Conservation (phyloP, 179 eudicot genomes). For the Silene noctiflora region DNA sequence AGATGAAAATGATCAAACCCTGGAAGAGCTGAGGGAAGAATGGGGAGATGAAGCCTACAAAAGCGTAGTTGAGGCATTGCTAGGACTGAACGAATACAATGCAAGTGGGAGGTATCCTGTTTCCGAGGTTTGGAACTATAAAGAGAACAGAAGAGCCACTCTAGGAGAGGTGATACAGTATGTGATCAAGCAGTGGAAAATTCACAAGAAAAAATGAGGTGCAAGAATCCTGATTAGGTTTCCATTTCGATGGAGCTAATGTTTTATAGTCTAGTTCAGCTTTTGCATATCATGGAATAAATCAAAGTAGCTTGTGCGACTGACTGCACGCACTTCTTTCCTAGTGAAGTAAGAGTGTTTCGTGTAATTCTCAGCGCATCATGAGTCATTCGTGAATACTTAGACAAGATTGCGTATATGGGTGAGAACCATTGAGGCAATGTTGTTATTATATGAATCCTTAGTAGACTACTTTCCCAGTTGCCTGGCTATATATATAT, state of each 20-base stretch:
- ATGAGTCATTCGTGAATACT: too few relatives aligned
- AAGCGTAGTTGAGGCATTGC: constrained; percentile 27
- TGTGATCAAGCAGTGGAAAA: constrained; percentile 31
- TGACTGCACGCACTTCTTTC: too few relatives aligned
- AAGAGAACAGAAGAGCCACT: constrained; percentile 28
- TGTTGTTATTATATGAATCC: too few relatives aligned
- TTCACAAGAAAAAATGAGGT: constrained; percentile 17
- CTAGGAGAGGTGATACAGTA: constrained; percentile 30
- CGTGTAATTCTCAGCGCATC: too few relatives aligned
- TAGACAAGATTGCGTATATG: too few relatives aligned
- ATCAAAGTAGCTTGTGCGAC: too few relatives aligned
- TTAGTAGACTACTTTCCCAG: too few relatives aligned
- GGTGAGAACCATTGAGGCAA: too few relatives aligned
- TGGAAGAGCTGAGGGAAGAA: constrained; percentile 25
- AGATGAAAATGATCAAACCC: constrained; percentile 25
- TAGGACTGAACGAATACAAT: constrained; percentile 31
- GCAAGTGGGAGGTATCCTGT: constrained; percentile 35
- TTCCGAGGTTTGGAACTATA: constrained; percentile 34
- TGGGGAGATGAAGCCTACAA: constrained; percentile 29
- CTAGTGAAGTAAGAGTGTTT: too few relatives aligned
- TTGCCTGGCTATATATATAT: too few relatives aligned
- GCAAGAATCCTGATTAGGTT: neutral
- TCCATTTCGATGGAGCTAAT: neutral
- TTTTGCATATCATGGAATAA: too few relatives aligned
- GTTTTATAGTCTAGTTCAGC: neutral